Percentiles rank a stretch among this genome's conserved stretches.
Conservation (phyloP, 169 alveolate species). For the Cryptosporidium sp. region DNA sequence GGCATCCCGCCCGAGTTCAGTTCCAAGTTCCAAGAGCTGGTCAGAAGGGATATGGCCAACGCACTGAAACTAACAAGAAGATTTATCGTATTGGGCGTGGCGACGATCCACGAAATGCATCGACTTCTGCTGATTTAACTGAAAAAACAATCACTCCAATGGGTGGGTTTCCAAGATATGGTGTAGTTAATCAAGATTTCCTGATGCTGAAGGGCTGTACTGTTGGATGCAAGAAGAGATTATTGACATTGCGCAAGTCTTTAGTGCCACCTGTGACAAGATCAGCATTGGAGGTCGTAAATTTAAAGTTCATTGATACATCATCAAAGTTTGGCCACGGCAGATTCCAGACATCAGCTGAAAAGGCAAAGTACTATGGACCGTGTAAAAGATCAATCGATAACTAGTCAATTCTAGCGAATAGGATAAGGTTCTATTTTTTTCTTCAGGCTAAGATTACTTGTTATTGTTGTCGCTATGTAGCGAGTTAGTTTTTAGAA, state of each 20-base stretch:
- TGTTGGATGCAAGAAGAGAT: constrained; percentile 98
- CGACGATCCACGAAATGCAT: constrained; percentile 94
- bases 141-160: constrained; percentile 99
- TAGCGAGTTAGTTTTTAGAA: background rate
- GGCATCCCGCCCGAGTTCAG: constrained; percentile 99
- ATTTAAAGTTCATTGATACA: constrained; percentile 99
- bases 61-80: constrained; percentile 99
- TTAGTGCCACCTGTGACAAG: constrained; percentile 94
- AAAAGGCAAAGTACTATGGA: constrained; percentile 98
- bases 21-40: constrained; percentile 99
- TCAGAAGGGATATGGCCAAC: constrained; percentile 99
- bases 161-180: constrained; percentile 99
- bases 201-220: constrained; percentile 98
- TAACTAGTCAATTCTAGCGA: background rate
- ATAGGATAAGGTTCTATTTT: background rate
- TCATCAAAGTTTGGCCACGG: constrained; percentile 99
- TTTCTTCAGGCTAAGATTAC: background rate
- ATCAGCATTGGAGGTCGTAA: constrained; percentile 94
- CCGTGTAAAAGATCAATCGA: constrained; percentile 86
- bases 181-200: constrained; percentile 98
- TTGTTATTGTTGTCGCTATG: background rate
- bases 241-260: constrained; percentile 96
- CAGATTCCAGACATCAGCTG: constrained; percentile 99
- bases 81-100: constrained; percentile 97
- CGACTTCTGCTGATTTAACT: constrained; percentile 98